phyloP scores from a whole-genome alignment of 371 early-diverging fungal species.

The Rhizomucor pusillus region DNA sequence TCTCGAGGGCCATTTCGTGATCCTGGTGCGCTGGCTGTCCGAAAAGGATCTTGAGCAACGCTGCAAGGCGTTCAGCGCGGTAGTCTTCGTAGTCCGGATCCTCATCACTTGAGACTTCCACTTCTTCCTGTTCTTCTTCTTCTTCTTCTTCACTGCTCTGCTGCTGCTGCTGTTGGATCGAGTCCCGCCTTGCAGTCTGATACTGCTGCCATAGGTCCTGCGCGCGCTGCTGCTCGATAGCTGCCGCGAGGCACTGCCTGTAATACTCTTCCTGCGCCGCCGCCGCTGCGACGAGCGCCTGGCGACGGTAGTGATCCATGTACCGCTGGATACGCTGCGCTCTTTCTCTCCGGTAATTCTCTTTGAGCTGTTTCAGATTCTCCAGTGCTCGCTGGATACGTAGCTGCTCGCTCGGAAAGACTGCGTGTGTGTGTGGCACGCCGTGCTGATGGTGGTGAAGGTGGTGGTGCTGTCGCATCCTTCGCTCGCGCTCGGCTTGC shows the following conservation, averaged over 20 bases:
- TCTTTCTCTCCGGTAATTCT: slow-evolving; percentile 22
- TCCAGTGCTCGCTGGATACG: slow-evolving; percentile 16
- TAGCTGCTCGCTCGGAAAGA: too few species aligned
- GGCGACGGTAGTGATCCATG: slow-evolving; percentile 12
- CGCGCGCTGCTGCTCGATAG: slow-evolving; percentile 18
- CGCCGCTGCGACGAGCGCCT: slow-evolving; percentile 1
- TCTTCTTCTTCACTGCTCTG: background rate
- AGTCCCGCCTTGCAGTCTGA: background rate
- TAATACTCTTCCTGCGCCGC: slow-evolving; percentile 9
- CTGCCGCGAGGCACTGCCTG: slow-evolving; percentile 17
- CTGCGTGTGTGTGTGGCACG: too few species aligned
- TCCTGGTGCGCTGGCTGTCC: slow-evolving; percentile 6
- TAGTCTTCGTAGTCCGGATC: background rate
- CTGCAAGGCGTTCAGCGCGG: slow-evolving; percentile 6
- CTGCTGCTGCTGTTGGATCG: slow-evolving; percentile 6
- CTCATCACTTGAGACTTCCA: slow-evolving; percentile 7
- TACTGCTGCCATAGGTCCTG: slow-evolving; percentile 5
- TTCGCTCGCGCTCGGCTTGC: slow-evolving; percentile 8
- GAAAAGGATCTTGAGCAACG: slow-evolving; percentile 1
- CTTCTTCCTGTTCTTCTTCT: slow-evolving; percentile 1
- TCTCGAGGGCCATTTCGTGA: slow-evolving; percentile 4
- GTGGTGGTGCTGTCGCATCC: slow-evolving; percentile 4
- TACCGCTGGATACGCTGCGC: slow-evolving; percentile 14
- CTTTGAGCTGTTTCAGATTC: slow-evolving; percentile 12
- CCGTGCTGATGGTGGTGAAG: background rate